Base-by-base conservation (phyloP, 345 rosid species). In the Pugionium dolabratum region DNA sequence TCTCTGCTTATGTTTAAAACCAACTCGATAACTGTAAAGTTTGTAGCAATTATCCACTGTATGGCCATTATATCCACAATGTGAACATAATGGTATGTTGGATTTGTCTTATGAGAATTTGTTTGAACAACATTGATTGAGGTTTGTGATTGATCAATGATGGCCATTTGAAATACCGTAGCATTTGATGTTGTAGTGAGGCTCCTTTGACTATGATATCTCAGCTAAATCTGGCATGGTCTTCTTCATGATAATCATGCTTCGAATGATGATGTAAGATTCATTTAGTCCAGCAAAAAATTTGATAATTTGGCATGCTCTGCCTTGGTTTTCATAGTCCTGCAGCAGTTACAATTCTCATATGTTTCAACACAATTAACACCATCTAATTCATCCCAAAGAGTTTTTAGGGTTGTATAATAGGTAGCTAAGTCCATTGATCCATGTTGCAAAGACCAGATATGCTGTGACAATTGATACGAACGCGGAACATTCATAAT, bases 241-340 rank as follows among this genome's bases (percentile, higher is more conserved):
- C 8, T 47, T 28, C 31, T 25, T 47, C 52, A 47, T 47, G 9
- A 26, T 26, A 9, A 47, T 47, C 2, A 26, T 31, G 3, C 52
- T 47, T 0, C 3, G 2, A 6, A 7, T 2, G 1, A 0, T 2
- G 1, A 10, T 1, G 4, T 30, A 52, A 0, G 56, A 52, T 2
- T 52, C 39, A 2, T 52, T 31, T 18, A 18, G 18, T 18, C 18
- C 18, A 18, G 18, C 18, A 18, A 18, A 18, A 18, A 18, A 18
- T 18, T 52, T 52, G 1, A 52, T 52, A 0, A 52, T 32, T 1
- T 32, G 2, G 26, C 3, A 2, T 52, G 56, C n/a, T 52, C 39
- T 0, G 3, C 1, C 1, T 31, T 31, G 0, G 25, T 30, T 0
- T 9, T 1, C 6, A 2, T 7, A 2, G 10, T 10, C 1, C 27